Conservation (phyloP, 768 basidiomycete genomes). For the Mycena vulgaris region DNA sequence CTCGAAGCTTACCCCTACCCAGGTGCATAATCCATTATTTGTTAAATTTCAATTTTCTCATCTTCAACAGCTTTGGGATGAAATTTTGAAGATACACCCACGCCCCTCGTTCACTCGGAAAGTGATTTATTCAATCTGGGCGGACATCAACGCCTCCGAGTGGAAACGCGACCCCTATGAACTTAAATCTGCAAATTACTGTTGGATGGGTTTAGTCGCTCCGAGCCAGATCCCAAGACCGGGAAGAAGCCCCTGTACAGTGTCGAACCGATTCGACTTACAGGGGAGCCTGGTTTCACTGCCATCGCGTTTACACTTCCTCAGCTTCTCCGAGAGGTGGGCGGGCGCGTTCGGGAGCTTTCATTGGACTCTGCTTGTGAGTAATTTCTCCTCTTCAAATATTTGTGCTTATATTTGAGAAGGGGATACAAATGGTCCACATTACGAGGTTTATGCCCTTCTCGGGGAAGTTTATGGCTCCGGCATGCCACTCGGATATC, state of each 20-base stretch:
- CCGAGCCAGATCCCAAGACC: not conserved
- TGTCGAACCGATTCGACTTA: slow-evolving; percentile 4
- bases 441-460: slow-evolving; percentile 49
- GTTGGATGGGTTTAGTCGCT: too few relatives aligned
- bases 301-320: slow-evolving; percentile 47
- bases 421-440: too few relatives aligned
- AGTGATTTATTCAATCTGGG: slow-evolving; percentile 43
- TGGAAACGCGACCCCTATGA: slow-evolving; percentile 46
- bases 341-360: not conserved
- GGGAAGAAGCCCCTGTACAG: slow-evolving; percentile 10
- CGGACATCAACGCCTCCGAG: slow-evolving; percentile 27
- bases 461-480: slow-evolving; percentile 51
- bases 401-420: too few relatives aligned
- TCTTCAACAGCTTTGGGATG: too few relatives aligned
- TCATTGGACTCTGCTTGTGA: not conserved
- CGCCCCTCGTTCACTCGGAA: slow-evolving; percentile 28
- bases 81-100: not conserved
- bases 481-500: slow-evolving; percentile 50
- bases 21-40: too few relatives aligned
- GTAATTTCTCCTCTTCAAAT: too few relatives aligned
- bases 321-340: slow-evolving; percentile 17
- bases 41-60: too few relatives aligned
- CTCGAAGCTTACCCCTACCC: too few relatives aligned
- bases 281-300: slow-evolving; percentile 34
- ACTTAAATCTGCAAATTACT: slow-evolving; percentile 16